Evolutionary conservation across 495 filamentous ascomycete genomes (phyloP).

Genomic region (Penicillium longicatenatum): DNA sequence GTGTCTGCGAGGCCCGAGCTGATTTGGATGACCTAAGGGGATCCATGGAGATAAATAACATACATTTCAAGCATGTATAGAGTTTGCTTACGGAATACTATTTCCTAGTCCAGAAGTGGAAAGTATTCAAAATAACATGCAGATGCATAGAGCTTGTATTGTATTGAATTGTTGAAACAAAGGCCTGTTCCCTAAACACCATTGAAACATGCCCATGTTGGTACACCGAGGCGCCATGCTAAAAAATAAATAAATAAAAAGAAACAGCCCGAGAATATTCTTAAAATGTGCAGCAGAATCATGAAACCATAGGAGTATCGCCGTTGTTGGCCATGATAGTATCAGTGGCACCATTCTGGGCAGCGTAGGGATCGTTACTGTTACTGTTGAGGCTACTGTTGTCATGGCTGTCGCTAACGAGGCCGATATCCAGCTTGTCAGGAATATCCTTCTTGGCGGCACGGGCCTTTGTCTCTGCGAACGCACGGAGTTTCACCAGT

Average conservation of each 20-base stretch:
- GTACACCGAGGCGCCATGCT: slow-evolving; percentile 28
- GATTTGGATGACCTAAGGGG: background rate
- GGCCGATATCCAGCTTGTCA: slow-evolving; percentile 67
- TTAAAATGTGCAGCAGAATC: slow-evolving; percentile 2
- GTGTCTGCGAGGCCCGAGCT: background rate
- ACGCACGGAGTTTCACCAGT: slow-evolving; percentile 78
- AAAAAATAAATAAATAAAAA: slow-evolving; percentile 7
- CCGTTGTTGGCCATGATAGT: slow-evolving; percentile 48
- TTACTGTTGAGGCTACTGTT: slow-evolving; percentile 22
- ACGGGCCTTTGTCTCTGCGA: slow-evolving; percentile 79
- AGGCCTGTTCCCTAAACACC: background rate
- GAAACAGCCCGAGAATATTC: background rate
- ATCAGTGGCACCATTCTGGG: slow-evolving; percentile 38
- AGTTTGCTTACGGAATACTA: background rate
- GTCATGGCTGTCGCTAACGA: slow-evolving; percentile 49
- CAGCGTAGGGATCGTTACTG: slow-evolving; percentile 27
- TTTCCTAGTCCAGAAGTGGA: background rate
- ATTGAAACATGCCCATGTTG: slow-evolving; percentile 6
- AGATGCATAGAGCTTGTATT: background rate
- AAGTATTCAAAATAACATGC: background rate
- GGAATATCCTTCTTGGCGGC: slow-evolving; percentile 76
- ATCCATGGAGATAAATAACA: background rate
- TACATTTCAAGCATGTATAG: background rate
- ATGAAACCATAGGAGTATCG: slow-evolving; percentile 61
- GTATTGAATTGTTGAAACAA: background rate